Evolutionary conservation across 768 basidiomycete genomes (phyloP).

Genomic region (Lactifluus rugatus): DNA sequence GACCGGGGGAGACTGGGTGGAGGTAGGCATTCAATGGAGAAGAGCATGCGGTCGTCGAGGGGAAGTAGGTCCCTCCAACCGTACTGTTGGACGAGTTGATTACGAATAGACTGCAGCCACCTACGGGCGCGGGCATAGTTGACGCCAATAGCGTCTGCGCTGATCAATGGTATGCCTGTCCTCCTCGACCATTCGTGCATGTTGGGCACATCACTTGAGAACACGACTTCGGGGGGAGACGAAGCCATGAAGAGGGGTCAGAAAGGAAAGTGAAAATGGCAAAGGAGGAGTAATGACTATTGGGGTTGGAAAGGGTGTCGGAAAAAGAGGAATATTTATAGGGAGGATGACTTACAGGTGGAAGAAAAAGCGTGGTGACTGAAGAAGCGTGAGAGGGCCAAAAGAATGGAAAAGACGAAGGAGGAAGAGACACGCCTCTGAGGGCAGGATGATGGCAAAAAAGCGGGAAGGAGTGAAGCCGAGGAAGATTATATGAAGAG

Average conservation of each 20-base stretch:
- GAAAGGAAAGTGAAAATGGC: slow-evolving; percentile 16
- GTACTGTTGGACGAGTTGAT: slow-evolving; percentile 54
- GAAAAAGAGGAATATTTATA: slow-evolving; percentile 11
- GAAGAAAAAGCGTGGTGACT: slow-evolving; percentile 13
- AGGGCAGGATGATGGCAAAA: slow-evolving; percentile 13
- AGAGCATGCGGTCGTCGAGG: slow-evolving; percentile 62
- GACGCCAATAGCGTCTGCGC: slow-evolving; percentile 70
- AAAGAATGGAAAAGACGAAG: neutral
- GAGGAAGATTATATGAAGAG: slow-evolving; percentile 20
- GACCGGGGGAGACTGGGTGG: slow-evolving; percentile 67
- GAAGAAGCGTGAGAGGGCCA: slow-evolving; percentile 10
- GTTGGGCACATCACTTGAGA: slow-evolving; percentile 68
- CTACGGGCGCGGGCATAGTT: slow-evolving; percentile 75
- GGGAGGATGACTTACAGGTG: slow-evolving; percentile 15
- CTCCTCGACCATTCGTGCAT: slow-evolving; percentile 79
- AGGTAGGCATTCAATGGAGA: slow-evolving; percentile 67
- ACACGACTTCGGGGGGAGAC: slow-evolving; percentile 50
- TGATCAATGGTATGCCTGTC: slow-evolving; percentile 72
- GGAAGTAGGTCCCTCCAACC: slow-evolving; percentile 56
- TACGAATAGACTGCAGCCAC: slow-evolving; percentile 57
- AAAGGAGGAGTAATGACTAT: slow-evolving; percentile 10
- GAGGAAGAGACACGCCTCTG: slow-evolving; percentile 13
- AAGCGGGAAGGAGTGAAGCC: slow-evolving; percentile 13
- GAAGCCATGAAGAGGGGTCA: slow-evolving; percentile 22
- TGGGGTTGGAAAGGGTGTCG: slow-evolving; percentile 6